phyloP scores from a whole-genome alignment of 108 stramenopile genomes.

The Fragilaria crotonensis region DNA sequence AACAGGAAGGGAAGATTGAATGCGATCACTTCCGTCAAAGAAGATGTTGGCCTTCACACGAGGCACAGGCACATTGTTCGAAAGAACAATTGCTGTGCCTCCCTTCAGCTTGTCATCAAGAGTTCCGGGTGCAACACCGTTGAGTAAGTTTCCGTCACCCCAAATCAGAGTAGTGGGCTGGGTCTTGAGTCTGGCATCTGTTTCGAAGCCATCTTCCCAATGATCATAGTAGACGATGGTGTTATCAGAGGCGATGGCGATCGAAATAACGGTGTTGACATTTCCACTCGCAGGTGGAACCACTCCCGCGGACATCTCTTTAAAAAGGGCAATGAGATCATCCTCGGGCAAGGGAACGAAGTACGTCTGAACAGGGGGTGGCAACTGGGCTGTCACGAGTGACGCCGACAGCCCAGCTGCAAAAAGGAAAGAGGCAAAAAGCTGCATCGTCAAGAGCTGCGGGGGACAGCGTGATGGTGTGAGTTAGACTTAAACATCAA shows the following conservation, averaged over 20 bases:
- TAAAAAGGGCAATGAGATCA: not conserved
- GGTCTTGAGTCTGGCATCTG: no score
- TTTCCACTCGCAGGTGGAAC: not conserved
- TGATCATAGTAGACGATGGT: constrained; percentile 15
- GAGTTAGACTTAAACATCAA: no score
- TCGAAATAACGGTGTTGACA: constrained; percentile 4
- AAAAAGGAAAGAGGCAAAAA: no score
- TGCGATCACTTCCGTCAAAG: constrained; percentile 21
- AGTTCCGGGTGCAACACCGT: constrained; percentile 12
- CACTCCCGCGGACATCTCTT: constrained; percentile 5
- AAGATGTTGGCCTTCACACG: not conserved
- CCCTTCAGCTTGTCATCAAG: constrained; percentile 2
- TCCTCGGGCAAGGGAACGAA: constrained; percentile 8
- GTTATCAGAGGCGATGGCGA: constrained; percentile 8
- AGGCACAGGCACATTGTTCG: constrained; percentile 8
- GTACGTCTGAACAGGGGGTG: constrained; percentile 3
- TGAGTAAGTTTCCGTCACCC: constrained; percentile 18
- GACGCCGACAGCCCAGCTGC: no score
- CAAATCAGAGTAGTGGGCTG: constrained; percentile 10
- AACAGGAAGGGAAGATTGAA: constrained; percentile 10
- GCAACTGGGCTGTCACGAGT: no score
- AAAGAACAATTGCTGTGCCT: constrained; percentile 11
- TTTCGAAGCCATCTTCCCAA: constrained; percentile 3
- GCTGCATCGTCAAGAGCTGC: no score
- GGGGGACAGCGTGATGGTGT: no score